Conservation (phyloP, 495 filamentous ascomycete species). For the Neurospora discreta region DNA sequence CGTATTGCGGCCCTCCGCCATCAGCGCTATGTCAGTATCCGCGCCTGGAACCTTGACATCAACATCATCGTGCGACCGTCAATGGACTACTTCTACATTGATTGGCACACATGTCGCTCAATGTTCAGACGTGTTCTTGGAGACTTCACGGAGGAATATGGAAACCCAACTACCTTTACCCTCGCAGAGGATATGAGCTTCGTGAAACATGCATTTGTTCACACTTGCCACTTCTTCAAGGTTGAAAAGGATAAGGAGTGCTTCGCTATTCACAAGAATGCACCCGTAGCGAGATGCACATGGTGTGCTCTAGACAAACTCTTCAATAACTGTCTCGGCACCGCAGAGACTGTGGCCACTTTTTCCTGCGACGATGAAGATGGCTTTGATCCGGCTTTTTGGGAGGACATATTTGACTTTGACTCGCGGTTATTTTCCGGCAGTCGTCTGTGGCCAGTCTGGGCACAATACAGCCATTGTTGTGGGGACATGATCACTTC, state of each 20-base stretch:
- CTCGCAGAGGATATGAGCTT: background rate
- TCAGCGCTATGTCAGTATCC: background rate
- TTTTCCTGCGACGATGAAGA: background rate
- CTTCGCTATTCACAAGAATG: background rate
- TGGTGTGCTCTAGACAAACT: background rate
- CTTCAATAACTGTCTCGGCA: background rate
- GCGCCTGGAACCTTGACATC: background rate
- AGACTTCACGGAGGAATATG: background rate
- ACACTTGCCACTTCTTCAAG: background rate
- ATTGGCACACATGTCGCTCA: background rate
- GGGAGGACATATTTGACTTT: background rate
- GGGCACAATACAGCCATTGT: background rate
- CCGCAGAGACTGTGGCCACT: background rate
- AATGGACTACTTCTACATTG: background rate
- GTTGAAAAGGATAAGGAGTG: fast-evolving
- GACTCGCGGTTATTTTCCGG: background rate
- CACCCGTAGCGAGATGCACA: background rate
- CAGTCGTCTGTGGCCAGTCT: background rate
- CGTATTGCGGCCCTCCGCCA: background rate
- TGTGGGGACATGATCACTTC: background rate
- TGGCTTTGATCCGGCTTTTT: background rate
- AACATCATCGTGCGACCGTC: background rate
- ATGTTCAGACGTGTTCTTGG: background rate
- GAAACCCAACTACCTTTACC: background rate
- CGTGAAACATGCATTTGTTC: background rate